These are phyloP conservation scores for Gliomastix tumulicola DNA, from an alignment of 2,329 filamentous ascomycete species.

Conservation along the genomic window DNA sequence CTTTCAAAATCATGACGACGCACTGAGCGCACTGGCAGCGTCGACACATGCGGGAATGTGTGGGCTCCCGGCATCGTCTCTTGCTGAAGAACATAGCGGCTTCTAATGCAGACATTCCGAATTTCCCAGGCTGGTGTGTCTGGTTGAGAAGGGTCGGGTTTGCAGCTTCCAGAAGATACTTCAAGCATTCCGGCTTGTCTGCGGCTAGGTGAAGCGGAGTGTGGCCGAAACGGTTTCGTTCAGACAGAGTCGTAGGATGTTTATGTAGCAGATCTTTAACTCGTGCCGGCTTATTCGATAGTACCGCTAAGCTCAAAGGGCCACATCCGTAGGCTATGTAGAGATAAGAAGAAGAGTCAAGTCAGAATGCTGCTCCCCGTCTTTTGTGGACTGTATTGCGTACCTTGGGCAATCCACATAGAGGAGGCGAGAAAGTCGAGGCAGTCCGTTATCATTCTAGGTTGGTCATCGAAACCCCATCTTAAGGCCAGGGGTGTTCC, in stretches of 20 bases:
- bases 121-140: not conserved
- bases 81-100: not conserved
- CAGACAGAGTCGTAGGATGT: not conserved
- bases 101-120: not conserved
- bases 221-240: not conserved
- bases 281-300: not conserved
- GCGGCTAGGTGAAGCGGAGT: not conserved
- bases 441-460: no score
- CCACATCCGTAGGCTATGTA: not conserved
- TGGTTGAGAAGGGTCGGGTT: not conserved
- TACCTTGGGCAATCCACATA: no score
- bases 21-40: not conserved
- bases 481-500: no score
- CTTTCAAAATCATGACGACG: not conserved
- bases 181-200: not conserved
- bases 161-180: not conserved
- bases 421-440: no score
- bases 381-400: no score
- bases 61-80: not conserved
- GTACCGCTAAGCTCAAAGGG: not conserved
- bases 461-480: no score
- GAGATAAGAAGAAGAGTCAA: not conserved
- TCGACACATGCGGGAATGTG: not conserved
- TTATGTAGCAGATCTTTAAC: not conserved
- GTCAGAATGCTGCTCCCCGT: no score